Conservation (phyloP, 2,329 filamentous ascomycete genomes). For the Lanzia echinophila region DNA sequence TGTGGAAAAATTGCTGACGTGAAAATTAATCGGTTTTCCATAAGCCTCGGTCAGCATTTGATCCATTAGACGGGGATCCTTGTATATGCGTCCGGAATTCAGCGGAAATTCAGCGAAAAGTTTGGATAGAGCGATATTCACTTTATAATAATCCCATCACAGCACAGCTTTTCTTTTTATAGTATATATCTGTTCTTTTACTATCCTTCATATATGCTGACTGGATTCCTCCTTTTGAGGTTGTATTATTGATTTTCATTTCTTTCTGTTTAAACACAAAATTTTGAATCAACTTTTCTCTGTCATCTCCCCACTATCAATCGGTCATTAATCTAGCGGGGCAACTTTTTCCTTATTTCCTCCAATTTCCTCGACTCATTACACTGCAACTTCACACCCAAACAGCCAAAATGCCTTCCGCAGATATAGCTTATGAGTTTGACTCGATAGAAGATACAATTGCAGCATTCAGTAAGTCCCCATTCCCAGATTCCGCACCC, state of each 20-base stretch:
- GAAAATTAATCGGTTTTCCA: conserved; percentile 9
- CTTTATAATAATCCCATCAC: neutral
- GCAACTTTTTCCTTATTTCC: conserved; percentile 5
- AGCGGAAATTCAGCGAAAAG: neutral
- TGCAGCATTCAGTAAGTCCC: conserved; percentile 52
- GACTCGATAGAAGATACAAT: conserved; percentile 60
- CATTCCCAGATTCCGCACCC: conserved; percentile 1
- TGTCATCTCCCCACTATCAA: neutral
- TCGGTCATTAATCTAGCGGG: conserved; percentile 6
- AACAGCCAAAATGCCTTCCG: conserved; percentile 25
- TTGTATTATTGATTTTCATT: neutral
- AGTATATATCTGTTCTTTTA: neutral
- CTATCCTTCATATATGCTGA: neutral
- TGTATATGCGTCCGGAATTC: neutral
- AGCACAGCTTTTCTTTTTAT: neutral
- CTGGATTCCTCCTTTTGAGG: neutral
- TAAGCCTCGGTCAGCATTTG: conserved; percentile 13
- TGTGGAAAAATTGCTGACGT: conserved; percentile 14
- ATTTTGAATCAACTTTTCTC: neutral
- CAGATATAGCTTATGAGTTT: conserved; percentile 39
- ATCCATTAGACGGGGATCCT: neutral
- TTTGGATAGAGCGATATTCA: neutral
- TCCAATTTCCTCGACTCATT: neutral
- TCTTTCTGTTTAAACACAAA: neutral
- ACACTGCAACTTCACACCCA: neutral